These are phyloP conservation scores for Podila verticillata DNA, from an alignment of 192 early-diverging fungal species.

Conservation along the genomic window DNA sequence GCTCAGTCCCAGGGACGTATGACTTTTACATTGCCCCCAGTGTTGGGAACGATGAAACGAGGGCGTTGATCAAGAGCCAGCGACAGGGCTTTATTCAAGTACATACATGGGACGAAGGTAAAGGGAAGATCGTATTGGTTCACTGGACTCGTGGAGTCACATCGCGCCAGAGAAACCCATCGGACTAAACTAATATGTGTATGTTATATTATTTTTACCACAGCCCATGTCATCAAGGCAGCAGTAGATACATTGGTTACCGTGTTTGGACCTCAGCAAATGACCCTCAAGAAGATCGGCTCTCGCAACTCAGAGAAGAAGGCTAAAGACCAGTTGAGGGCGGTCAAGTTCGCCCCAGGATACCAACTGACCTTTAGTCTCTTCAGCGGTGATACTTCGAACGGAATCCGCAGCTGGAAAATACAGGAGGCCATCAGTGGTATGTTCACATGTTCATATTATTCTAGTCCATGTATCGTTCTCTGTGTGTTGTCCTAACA, in stretches of 20 bases:
- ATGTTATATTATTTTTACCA: neutral
- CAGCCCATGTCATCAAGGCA: conserved; percentile 38
- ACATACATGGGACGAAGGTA: conserved; percentile 44
- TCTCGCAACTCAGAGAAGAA: conserved; percentile 25
- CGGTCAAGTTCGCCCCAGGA: conserved; percentile 85
- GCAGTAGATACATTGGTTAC: conserved; percentile 26
- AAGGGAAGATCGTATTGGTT: neutral
- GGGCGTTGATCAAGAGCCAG: conserved; percentile 35
- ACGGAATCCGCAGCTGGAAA: conserved; percentile 82
- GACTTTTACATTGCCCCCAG: conserved; percentile 49
- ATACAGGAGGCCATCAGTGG: conserved; percentile 75
- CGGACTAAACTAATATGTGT: neutral
- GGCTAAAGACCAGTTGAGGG: conserved; percentile 65
- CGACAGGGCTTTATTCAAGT: conserved; percentile 51
- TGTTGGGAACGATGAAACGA: neutral
- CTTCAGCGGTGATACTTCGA: conserved; percentile 83
- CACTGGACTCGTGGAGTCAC: neutral
- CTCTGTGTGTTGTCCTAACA: no score
- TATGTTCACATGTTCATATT: conserved; percentile 31
- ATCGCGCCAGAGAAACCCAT: neutral
- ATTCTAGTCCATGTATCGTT: neutral
- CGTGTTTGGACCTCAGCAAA: conserved; percentile 45
- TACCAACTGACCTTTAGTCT: conserved; percentile 91
- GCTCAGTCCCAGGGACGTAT: conserved; percentile 40
- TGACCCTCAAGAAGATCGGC: conserved; percentile 21